These are phyloP conservation scores for Leccinellum luteum DNA, from an alignment of 768 basidiomycete genomes.

Conservation along the genomic window DNA sequence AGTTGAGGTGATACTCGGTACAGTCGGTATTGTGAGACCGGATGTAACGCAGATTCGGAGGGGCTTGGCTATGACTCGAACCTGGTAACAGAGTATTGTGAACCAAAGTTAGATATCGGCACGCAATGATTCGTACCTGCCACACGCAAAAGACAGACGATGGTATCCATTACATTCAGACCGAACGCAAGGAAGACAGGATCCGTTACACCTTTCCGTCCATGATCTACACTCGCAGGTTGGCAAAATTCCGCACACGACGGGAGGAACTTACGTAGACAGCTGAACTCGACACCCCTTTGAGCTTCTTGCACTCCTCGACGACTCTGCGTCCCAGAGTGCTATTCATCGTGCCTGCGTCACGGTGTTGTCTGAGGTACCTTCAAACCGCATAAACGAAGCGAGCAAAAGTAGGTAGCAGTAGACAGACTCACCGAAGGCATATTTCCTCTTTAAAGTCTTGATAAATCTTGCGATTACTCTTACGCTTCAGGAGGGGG, in stretches of 20 bases:
- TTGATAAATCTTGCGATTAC: slow-evolving; percentile 72
- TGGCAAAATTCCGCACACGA: neutral
- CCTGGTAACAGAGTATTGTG: neutral
- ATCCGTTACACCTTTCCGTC: slow-evolving; percentile 19
- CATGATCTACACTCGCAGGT: slow-evolving; percentile 15
- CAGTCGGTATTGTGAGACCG: neutral
- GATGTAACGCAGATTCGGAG: neutral
- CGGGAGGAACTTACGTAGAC: slow-evolving; percentile 14
- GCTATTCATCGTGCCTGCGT: slow-evolving; percentile 48
- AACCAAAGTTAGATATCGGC: neutral
- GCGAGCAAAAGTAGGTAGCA: neutral
- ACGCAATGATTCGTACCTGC: neutral
- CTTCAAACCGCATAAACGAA: slow-evolving; percentile 31
- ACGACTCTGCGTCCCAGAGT: slow-evolving; percentile 52
- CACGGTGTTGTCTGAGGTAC: slow-evolving; percentile 61
- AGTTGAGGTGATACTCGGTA: neutral
- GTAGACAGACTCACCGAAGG: slow-evolving; percentile 42
- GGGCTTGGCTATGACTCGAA: neutral
- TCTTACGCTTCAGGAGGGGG: slow-evolving; percentile 50
- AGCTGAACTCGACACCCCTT: slow-evolving; percentile 40
- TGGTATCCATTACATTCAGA: neutral
- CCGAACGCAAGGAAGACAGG: neutral
- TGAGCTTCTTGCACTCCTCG: slow-evolving; percentile 65
- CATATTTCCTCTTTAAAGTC: slow-evolving; percentile 81
- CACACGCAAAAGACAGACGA: neutral